phyloP scores from a whole-genome alignment of 2,329 filamentous ascomycete species.

The Pezicula neosporulosa region DNA sequence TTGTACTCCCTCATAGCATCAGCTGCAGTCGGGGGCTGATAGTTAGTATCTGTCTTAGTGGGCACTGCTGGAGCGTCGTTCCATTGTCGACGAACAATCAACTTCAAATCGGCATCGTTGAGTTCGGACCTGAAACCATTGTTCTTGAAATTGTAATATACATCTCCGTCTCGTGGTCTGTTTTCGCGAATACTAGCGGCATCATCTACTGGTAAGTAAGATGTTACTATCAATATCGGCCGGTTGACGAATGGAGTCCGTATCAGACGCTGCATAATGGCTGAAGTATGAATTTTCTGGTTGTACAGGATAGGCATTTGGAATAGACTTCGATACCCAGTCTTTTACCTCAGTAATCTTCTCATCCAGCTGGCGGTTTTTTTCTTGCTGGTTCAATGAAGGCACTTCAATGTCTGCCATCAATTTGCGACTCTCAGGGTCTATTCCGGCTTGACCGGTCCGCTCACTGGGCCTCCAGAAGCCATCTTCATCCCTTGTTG shows the following conservation, averaged over 20 bases:
- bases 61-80: constrained; percentile 33
- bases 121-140: constrained; percentile 4
- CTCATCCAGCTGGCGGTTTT: constrained; percentile 19
- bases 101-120: constrained; percentile 18
- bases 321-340: constrained; percentile 25
- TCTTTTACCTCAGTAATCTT: constrained; percentile 30
- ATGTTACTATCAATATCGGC: constrained; percentile 18
- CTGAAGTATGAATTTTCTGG: constrained; percentile 16
- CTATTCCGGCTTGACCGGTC: constrained; percentile 23
- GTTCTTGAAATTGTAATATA: constrained; percentile 23
- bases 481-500: constrained; percentile 21
- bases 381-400: constrained; percentile 28
- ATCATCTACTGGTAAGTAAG: constrained; percentile 20
- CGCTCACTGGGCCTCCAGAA: constrained; percentile 18
- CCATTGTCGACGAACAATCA: constrained; percentile 26
- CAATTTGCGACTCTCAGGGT: constrained; percentile 22
- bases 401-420: constrained; percentile 18
- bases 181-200: constrained; percentile 28
- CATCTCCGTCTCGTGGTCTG: constrained; percentile 23
- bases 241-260: background rate
- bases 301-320: constrained; percentile 14
- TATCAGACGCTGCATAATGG: constrained; percentile 7
- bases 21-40: constrained; percentile 43
- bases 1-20: constrained; percentile 45
- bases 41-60: constrained; percentile 29